Evolutionary conservation across 2,329 filamentous ascomycete species (phyloP).

Genomic region (Cucurbitaria berberidis): DNA sequence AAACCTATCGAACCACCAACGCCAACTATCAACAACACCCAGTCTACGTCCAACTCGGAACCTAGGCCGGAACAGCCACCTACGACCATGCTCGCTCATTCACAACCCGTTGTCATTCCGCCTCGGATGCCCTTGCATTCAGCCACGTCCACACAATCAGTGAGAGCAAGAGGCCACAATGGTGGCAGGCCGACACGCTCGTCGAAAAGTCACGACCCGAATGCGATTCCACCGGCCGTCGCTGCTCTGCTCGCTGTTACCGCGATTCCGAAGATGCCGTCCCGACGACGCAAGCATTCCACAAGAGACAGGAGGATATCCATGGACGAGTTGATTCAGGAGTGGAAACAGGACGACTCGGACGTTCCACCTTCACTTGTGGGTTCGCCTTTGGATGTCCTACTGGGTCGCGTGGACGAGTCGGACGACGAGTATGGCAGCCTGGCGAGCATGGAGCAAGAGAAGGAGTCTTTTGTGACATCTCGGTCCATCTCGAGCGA

Average conservation of each 20-base stretch:
- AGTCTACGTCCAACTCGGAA: constrained; percentile 10
- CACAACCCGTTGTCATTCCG: constrained; percentile 53
- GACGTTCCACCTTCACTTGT: constrained; percentile 47
- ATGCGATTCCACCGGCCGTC: constrained; percentile 60
- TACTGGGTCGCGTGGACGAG: constrained; percentile 62
- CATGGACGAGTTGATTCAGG: constrained; percentile 63
- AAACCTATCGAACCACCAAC: constrained; percentile 20
- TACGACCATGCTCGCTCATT: constrained; percentile 39
- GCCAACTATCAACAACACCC: constrained; percentile 9
- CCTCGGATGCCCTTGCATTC: constrained; percentile 40
- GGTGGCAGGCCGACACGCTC: constrained; percentile 34
- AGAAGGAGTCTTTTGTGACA: constrained; percentile 43
- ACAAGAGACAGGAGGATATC: constrained; percentile 55
- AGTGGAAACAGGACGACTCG: constrained; percentile 58
- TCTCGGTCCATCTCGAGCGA: constrained; percentile 62
- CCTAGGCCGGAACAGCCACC: constrained; percentile 18
- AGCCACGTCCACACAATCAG: constrained; percentile 38
- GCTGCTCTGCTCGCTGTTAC: constrained; percentile 66
- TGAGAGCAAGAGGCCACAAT: constrained; percentile 41
- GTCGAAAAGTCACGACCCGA: constrained; percentile 48
- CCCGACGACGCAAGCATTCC: constrained; percentile 50
- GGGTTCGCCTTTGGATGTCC: constrained; percentile 59
- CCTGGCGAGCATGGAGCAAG: constrained; percentile 54
- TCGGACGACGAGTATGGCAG: constrained; percentile 49
- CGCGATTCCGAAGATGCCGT: constrained; percentile 61